Base-by-base conservation (phyloP, 2,329 filamentous ascomycete genomes). In the Cladosporium sp. region DNA sequence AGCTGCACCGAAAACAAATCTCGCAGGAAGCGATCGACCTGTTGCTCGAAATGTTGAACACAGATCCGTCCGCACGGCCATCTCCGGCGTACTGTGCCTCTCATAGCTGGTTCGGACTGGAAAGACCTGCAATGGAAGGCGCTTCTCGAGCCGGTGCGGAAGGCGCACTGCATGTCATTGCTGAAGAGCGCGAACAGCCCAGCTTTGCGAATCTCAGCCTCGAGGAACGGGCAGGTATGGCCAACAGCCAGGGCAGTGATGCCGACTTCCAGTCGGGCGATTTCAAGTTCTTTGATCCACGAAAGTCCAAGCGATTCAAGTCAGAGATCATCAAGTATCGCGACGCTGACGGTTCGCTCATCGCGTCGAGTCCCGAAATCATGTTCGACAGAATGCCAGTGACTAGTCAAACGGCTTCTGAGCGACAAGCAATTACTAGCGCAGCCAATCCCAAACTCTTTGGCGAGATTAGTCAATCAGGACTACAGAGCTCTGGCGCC, bases 51-150 rank as follows among this genome's bases (percentile, higher is more conserved):
- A 94, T 97, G 83, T 83, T 97, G 4, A 85, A 91, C 63, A 84
- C 84, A n/a, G 85, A 91, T 50, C 91, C 93, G 1, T 82, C 88
- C 57, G 74, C 82, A n/a, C 85, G 93, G 57, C 89, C 91, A 0
- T 89, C 86, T 0, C 86, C 94, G 44, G 71, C 76, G 4, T 81
- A 88, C 51, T 86, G 96, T 55, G 80, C 90, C 58, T 73, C 75
- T 12, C 89, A 94, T 70, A 76, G 82, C 1, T 97, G 93, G 93
- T 78, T 96, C n/a, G 71, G 69, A 22, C 71, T 77, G n/a, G 73
- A 78, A 22, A 68, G 71, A 1, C 78, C 82, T 19, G 51, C 42
- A 4, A 28, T 58, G 10, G 60, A 42, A 45, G 60, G 59, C 15
- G 56, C 56, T 25, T 40, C 35, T 19, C 50, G 56, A 10, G 25